Evolutionary conservation across 306 rosid genomes (phyloP), one percentile per base, ranked within the genome.

Genomic region (Cicer arietinum): DNA sequence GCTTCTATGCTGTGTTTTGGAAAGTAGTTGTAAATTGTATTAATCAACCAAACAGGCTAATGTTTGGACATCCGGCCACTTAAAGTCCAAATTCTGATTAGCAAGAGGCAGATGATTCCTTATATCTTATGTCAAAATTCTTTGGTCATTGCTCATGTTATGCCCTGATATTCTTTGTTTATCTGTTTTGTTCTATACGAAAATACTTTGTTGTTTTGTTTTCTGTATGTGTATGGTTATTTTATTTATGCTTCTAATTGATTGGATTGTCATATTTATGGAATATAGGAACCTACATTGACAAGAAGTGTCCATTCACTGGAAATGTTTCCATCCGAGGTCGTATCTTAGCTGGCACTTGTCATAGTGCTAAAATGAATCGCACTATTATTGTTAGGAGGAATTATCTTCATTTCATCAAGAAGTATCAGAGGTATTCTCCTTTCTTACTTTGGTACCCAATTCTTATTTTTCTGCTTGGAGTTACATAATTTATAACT

Each of bases 221-320:
- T 11, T 22, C 16, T 22, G n/a, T 12, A 59, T 30, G 65, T 3
- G 30, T 59, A 59, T 11, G 6, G 65, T 11, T 59, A 59, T 59
- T 30, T 30, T 59, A 11, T 30, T 30, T 59, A 14, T 6, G 2
- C 43, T 59, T 59, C 65, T 58, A 59, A 59, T 59, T 12, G 10
- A 12, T 1, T 1, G 22, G 3, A 60, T 60, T 17, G 0, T 11
- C 2, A 3, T 66, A 11, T 47, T 12, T 52, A 47, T 5, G 1
- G 0, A 7, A 25, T 25, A 48, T 84, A 87, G 93, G 96, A 17
- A 74, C 96, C 22, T 90, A 82, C 10, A 83, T 90, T 59, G 96
- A 90, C 64, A 90, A 90, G 90, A 88, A 90, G 76, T 90, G 93
- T 62, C 91, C 93, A 41, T 90, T 90, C 75, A 77, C 88, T 25